Evolutionary conservation across 1,139 yeast species (phyloP), one percentile per base, ranked within the genome.

Genomic region (Eremothecium cymbalariae): DNA sequence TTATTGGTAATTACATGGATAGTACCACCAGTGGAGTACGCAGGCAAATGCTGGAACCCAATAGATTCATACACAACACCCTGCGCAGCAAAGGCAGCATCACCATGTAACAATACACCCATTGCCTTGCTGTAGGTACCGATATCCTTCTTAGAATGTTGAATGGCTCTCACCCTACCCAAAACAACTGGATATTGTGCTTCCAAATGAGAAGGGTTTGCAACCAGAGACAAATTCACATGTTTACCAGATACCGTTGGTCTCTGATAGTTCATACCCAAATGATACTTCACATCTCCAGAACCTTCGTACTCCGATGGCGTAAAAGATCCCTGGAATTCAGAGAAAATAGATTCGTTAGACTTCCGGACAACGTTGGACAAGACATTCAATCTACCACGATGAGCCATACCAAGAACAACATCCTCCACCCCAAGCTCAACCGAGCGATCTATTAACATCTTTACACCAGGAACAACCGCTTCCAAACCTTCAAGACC

Each of bases 401-500:
- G 85, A 66, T 90, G 98, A 39, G 99, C 96, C 98, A 90, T 90
- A 69, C 99, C 99, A 53, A 93, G 81, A 54, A 90, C 94, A 44
- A 90, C 77, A 60, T 90, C 97, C 65, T 88, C 96, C 40, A 88
- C 79, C 53, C 99, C 99, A 44, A 69, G 67, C 50, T 86, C 96
- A 36, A 88, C 97, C 30, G 95, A 75, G 46, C 88, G 78, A 63
- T 90, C 99, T 59, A 90, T 88, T 60, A 90, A 65, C 33, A 96
- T 83, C 68, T 90, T 90, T 73, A 90, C 80, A 68, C 97, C 98
- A 31, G 98, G 97, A 35, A 90, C 85, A 53, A 83, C 82, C 31
- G 95, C 70, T 67, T 90, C 99, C 46, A 94, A 94, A 68, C 99
- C 99, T 70, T 90, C 99, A 44, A 90, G 72, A 63, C 98, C 98